Percentiles rank a stretch among this genome's conserved stretches.
Conservation (phyloP, 352 stramenopile genomes). For the Saprolegnia diclina region DNA sequence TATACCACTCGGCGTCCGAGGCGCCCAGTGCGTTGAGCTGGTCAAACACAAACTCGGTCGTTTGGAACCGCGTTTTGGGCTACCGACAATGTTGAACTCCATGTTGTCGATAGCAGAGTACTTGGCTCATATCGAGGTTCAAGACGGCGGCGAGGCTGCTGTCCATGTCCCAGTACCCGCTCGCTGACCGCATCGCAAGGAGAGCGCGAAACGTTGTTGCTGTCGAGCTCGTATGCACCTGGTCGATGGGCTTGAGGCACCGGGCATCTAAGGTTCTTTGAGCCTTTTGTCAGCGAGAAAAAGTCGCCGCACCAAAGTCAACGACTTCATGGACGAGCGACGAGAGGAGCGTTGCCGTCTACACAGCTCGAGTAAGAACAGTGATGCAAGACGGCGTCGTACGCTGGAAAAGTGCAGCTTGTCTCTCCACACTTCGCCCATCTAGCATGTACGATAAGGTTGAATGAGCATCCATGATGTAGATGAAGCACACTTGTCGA, state of each 20-base stretch:
- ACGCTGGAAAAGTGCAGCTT: slow-evolving; percentile 12
- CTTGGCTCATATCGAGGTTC: background rate
- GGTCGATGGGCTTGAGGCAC: background rate
- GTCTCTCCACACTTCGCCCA: background rate
- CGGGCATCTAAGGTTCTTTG: background rate
- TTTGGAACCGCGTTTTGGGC: slow-evolving; percentile 4
- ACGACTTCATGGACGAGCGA: slow-evolving; percentile 2
- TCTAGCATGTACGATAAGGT: too few relatives aligned
- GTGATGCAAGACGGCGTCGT: background rate
- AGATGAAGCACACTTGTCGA: background rate
- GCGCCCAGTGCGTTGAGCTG: slow-evolving; percentile 7
- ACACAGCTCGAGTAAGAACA: background rate
- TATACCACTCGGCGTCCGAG: background rate
- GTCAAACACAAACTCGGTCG: slow-evolving; percentile 2
- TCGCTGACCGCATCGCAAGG: background rate
- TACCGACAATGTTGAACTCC: background rate
- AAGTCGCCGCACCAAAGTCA: background rate
- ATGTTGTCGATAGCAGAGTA: too few relatives aligned
- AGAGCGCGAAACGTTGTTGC: slow-evolving; percentile 1
- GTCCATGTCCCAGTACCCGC: slow-evolving; percentile 9
- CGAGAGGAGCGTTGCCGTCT: background rate
- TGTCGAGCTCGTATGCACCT: slow-evolving; percentile 13
- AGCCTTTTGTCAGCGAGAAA: background rate
- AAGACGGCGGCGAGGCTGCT: slow-evolving; percentile 6
- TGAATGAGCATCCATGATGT: too few relatives aligned